phyloP scores from a whole-genome alignment of 768 basidiomycete genomes.

The Stropharia rugosoannulata region DNA sequence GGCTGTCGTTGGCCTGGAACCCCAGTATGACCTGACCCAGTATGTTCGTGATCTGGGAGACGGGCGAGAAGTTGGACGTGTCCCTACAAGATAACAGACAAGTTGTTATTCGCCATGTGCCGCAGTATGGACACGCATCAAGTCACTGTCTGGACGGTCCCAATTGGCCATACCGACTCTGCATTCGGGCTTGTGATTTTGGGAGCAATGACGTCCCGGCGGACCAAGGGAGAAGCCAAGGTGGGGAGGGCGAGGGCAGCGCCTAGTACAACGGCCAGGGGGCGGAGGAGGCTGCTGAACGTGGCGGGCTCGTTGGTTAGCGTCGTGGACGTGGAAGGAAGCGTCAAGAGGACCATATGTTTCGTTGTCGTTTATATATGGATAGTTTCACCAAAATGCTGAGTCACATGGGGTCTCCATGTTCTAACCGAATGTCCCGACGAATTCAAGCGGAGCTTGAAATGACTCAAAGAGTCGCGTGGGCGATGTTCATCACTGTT shows the following conservation, averaged over 20 bases:
- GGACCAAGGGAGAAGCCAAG: constrained; percentile 35
- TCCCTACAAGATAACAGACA: constrained; percentile 37
- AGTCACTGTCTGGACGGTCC: constrained; percentile 44
- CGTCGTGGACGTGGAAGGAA: constrained; percentile 17
- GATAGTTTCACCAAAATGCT: too few species aligned
- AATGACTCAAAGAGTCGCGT: too few species aligned
- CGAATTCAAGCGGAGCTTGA: too few species aligned
- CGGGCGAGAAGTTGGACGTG: constrained; percentile 42
- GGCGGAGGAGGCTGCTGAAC: constrained; percentile 24
- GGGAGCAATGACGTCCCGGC: constrained; percentile 49
- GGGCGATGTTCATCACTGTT: too few species aligned
- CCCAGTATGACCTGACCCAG: constrained; percentile 54
- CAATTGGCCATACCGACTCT: constrained; percentile 49
- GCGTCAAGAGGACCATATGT: constrained; percentile 21
- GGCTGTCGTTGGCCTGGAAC: constrained; percentile 39
- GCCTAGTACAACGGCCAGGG: constrained; percentile 10
- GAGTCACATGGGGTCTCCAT: too few species aligned
- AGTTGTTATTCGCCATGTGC: not conserved
- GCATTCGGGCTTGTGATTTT: constrained; percentile 47
- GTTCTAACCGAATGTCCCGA: too few species aligned
- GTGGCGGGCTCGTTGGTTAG: constrained; percentile 20
- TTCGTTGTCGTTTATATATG: constrained; percentile 23
- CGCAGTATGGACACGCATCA: constrained; percentile 40
- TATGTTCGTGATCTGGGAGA: constrained; percentile 45
- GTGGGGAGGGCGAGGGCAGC: constrained; percentile 17